Evolutionary conservation across 1,284 basidiomycete genomes (phyloP), one percentile per base, ranked within the genome.

Genomic region (Marasmius fiardii): DNA sequence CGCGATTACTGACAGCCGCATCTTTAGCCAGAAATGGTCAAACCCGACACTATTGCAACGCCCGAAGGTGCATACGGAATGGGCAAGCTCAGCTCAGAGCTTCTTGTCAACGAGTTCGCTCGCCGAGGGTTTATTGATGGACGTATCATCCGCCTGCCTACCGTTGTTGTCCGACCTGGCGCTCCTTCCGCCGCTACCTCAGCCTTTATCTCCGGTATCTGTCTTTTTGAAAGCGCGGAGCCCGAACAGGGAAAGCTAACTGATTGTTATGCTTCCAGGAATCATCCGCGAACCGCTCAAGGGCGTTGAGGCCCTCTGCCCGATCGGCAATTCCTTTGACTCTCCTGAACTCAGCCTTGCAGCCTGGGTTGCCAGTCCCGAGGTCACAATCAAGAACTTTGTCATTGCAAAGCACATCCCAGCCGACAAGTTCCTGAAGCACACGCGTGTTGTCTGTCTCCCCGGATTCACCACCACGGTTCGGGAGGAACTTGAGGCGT

Each of bases 271-370:
- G 16, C 16, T 31, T 18, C 26, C 65, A 69, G 83, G 80, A 33
- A 80, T 87, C 65, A 80, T 86, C 56, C 77, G 84, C 16, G 85
- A 86, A 64, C 84, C 85, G 0, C 71, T 87, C 0, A 75, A 81
- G 56, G 82, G 83, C 31, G 57, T 75, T 23, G 66, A 74, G 56
- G 70, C 79, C 23, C 65, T 78, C 53, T 85, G 83, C 66, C 83
- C 83, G 14, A 78, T 86, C 49, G 79, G 77, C 35, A 60, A 79
- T 56, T 73, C 72, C 4, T 59, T 73, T 55, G 65, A 71, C 57
- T 74, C 75, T 2, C 73, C 76, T 20, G 74, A 71, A 52, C 74
- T 79, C 39, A 67, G 72, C 37, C 74, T 86, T 31, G 71, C 74
- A 14, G 72, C 74, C 26, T 85, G 82, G 82, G 70, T 85, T 53